Percentiles rank a stretch among this genome's conserved stretches.
These are phyloP conservation scores for Penicillium pancosmium DNA, from an alignment of 495 filamentous ascomycete genomes.

Conservation along the genomic window DNA sequence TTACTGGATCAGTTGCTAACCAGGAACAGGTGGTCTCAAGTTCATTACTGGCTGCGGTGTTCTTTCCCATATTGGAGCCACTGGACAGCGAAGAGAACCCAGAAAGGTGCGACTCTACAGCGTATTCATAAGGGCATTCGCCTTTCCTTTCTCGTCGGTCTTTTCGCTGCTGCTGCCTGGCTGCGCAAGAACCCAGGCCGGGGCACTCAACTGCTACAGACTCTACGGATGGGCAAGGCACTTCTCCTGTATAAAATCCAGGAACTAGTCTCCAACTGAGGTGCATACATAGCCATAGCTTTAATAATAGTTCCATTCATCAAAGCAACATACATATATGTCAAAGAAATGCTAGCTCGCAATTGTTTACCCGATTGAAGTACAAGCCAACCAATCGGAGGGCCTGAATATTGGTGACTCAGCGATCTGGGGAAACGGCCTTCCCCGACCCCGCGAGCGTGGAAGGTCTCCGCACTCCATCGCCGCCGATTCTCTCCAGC, in stretches of 20 bases:
- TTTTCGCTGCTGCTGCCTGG: slow-evolving; percentile 25
- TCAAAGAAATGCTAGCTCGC: neutral
- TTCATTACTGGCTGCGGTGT: slow-evolving; percentile 51
- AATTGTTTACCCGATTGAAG: neutral
- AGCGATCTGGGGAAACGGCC: slow-evolving; percentile 42
- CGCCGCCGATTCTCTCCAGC: slow-evolving; percentile 20
- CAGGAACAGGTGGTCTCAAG: slow-evolving; percentile 48
- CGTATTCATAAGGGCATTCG: slow-evolving; percentile 18
- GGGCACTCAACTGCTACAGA: slow-evolving; percentile 17
- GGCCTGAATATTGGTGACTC: slow-evolving; percentile 23
- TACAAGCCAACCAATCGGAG: slow-evolving; percentile 12
- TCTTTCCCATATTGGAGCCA: slow-evolving; percentile 59
- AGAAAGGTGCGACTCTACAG: slow-evolving; percentile 41
- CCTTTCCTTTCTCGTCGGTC: slow-evolving; percentile 21
- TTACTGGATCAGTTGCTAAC: slow-evolving; percentile 2
- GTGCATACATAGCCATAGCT: neutral
- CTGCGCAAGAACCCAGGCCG: slow-evolving; percentile 20
- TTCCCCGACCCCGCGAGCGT: slow-evolving; percentile 38
- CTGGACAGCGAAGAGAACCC: slow-evolving; percentile 56
- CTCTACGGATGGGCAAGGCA: slow-evolving; percentile 17
- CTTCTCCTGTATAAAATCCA: slow-evolving; percentile 15
- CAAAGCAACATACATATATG: neutral
- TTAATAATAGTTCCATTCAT: neutral
- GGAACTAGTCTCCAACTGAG: neutral
- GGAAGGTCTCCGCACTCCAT: slow-evolving; percentile 48